Percentiles rank a stretch among this genome's conserved stretches.
Evolutionary conservation across 805 yeast species (phyloP).

Genomic region (Saitoella complicata): DNA sequence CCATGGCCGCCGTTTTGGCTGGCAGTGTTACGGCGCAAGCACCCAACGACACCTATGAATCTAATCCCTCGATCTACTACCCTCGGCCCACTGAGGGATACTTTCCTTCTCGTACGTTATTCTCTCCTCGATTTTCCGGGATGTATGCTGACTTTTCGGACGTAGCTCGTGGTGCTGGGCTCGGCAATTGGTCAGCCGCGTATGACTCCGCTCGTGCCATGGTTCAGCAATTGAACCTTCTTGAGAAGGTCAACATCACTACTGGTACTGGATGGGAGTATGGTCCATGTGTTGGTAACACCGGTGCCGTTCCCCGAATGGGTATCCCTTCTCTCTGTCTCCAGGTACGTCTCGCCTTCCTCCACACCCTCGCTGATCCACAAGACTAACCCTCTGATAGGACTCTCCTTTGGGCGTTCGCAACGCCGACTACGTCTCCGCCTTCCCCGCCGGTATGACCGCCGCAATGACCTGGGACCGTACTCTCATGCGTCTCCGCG

Average conservation of each 20-base stretch:
- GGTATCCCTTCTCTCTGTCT: constrained; percentile 40
- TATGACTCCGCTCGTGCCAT: constrained; percentile 38
- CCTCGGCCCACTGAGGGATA: too few relatives aligned
- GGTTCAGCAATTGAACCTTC: constrained; percentile 39
- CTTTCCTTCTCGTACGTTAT: too few relatives aligned
- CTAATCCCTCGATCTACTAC: too few relatives aligned
- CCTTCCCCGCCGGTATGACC: constrained; percentile 44
- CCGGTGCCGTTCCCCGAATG: constrained; percentile 40
- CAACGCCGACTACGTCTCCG: constrained; percentile 38
- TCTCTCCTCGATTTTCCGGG: too few relatives aligned
- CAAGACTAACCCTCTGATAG: constrained; percentile 11
- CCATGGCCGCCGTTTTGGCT: too few relatives aligned
- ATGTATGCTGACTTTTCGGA: too few relatives aligned
- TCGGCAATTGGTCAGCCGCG: constrained; percentile 37
- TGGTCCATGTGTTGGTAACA: constrained; percentile 47
- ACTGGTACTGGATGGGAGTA: constrained; percentile 51
- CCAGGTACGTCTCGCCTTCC: constrained; percentile 13
- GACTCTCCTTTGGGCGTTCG: constrained; percentile 51
- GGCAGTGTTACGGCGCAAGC: too few relatives aligned
- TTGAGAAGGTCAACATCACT: constrained; percentile 46
- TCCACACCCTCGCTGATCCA: too few relatives aligned
- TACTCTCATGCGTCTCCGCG: constrained; percentile 35
- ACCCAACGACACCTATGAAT: too few relatives aligned
- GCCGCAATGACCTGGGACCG: constrained; percentile 42
- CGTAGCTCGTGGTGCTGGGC: too few relatives aligned